A percentile compares a stretch with the other conserved stretches of the same genome.
Evolutionary conservation across 345 rosid genomes (phyloP).

Genomic region (Pistacia integerrima): DNA sequence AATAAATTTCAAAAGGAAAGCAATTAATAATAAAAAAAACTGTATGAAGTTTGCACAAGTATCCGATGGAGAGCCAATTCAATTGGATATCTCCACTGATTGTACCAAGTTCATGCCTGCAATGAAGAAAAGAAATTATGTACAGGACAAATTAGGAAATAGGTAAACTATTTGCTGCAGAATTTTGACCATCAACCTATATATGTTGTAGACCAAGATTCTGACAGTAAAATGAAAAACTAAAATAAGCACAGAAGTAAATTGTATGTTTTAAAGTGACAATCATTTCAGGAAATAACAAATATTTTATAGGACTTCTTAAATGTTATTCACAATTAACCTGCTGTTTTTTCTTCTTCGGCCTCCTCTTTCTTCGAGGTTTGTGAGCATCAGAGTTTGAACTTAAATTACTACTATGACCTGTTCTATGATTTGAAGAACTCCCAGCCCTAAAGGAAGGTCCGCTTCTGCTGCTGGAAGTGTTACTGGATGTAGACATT

Average conservation of each 20-base stretch:
- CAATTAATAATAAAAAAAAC: neutral
- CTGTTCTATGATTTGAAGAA: constrained; percentile 59
- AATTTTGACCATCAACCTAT: neutral
- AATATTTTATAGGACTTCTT: neutral
- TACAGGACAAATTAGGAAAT: neutral
- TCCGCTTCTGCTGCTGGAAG: constrained; percentile 62
- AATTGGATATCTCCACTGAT: neutral
- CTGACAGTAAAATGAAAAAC: neutral
- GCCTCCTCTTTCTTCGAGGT: constrained; percentile 93
- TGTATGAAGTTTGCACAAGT: neutral
- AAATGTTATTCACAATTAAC: constrained; percentile 20
- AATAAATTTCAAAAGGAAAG: neutral
- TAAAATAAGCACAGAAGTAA: neutral
- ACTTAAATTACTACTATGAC: constrained; percentile 86
- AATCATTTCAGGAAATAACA: neutral
- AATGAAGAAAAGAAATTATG: neutral
- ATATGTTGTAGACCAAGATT: neutral
- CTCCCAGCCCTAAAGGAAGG: constrained; percentile 48
- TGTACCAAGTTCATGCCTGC: constrained; percentile 24
- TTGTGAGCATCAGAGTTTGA: constrained; percentile 92
- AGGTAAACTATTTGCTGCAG: neutral
- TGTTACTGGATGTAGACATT: constrained; percentile 58
- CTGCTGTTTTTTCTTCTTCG: constrained; percentile 84
- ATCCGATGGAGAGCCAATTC: neutral
- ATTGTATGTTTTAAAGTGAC: neutral